Evolutionary conservation across 108 stramenopile genomes (phyloP).

Genomic region (Mediolabrus comicus): DNA sequence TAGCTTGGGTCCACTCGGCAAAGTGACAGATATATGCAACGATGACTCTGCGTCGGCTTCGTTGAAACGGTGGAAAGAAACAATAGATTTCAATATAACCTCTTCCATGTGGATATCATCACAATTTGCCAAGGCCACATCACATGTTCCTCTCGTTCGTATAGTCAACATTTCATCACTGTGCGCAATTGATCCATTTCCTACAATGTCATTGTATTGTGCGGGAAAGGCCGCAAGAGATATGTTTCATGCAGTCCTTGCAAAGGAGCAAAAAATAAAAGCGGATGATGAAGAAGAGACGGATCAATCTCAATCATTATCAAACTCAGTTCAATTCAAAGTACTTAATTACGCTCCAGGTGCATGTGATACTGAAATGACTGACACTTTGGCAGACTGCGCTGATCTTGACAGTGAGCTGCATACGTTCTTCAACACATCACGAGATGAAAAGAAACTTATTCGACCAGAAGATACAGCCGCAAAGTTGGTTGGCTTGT

Average conservation of each 20-base stretch:
- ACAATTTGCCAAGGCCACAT: conserved; percentile 28
- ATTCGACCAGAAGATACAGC: conserved; percentile 64
- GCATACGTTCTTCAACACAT: conserved; percentile 34
- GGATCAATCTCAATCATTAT: not conserved
- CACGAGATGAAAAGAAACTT: conserved; percentile 19
- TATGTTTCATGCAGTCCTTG: conserved; percentile 64
- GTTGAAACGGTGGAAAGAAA: conserved; percentile 44
- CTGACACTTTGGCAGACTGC: conserved; percentile 41
- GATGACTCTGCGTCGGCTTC: conserved; percentile 10
- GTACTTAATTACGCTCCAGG: conserved; percentile 84
- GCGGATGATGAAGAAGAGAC: not conserved
- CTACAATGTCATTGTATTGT: conserved; percentile 72
- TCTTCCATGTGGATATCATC: conserved; percentile 59
- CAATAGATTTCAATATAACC: conserved; percentile 77
- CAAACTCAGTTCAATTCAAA: conserved; percentile 23
- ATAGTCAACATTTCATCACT: conserved; percentile 76
- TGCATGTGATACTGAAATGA: conserved; percentile 77
- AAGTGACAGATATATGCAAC: conserved; percentile 8
- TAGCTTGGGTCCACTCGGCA: conserved; percentile 62
- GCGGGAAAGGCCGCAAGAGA: conserved; percentile 79
- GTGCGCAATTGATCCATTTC: conserved; percentile 69
- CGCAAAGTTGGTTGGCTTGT: conserved; percentile 51
- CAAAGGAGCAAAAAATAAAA: conserved; percentile 49
- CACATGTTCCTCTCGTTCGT: conserved; percentile 3
- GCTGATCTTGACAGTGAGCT: conserved; percentile 47